phyloP scores from a whole-genome alignment of 1,284 basidiomycete genomes.

The Schizophyllum commune region DNA sequence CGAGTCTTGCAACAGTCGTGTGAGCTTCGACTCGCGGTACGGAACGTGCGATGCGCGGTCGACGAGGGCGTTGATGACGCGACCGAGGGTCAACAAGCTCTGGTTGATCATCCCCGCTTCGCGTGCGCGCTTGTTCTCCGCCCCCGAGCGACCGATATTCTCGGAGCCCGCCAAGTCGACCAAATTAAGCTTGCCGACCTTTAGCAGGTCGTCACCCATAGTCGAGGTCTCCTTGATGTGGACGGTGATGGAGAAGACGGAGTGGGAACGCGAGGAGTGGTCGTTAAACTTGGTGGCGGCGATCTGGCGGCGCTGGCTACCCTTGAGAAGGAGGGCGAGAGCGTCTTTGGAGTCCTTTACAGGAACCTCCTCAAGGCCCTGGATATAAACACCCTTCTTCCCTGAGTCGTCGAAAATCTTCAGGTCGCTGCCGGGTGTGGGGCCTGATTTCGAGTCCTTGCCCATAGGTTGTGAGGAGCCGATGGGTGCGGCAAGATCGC shows the following conservation, averaged over 20 bases:
- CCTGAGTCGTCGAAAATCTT: constrained; percentile 92
- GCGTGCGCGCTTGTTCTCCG: constrained; percentile 89
- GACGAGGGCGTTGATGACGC: constrained; percentile 96
- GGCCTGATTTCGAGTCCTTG: constrained; percentile 16
- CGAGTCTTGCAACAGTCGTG: constrained; percentile 96
- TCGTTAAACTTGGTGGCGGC: constrained; percentile 98
- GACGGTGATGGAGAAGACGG: constrained; percentile 95
- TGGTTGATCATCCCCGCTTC: constrained; percentile 99
- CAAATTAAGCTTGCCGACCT: constrained; percentile 93
- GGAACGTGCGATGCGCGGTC: constrained; percentile 90
- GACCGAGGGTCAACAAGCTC: constrained; percentile 89
- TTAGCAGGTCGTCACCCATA: constrained; percentile 83
- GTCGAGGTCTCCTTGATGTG: constrained; percentile 81
- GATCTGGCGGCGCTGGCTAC: constrained; percentile 87
- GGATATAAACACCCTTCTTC: constrained; percentile 87
- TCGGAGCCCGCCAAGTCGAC: constrained; percentile 98
- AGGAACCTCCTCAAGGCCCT: constrained; percentile 88
- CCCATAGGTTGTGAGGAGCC: constrained; percentile 67
- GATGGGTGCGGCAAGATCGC: constrained; percentile 57
- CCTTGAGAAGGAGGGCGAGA: constrained; percentile 78
- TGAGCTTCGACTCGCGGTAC: constrained; percentile 92
- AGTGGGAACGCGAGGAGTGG: constrained; percentile 95
- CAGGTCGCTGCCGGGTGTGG: constrained; percentile 26
- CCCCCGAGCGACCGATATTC: constrained; percentile 94
- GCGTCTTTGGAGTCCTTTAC: constrained; percentile 85